phyloP scores from a whole-genome alignment of 2,329 filamentous ascomycete genomes.

The Claviceps humidiphila region DNA sequence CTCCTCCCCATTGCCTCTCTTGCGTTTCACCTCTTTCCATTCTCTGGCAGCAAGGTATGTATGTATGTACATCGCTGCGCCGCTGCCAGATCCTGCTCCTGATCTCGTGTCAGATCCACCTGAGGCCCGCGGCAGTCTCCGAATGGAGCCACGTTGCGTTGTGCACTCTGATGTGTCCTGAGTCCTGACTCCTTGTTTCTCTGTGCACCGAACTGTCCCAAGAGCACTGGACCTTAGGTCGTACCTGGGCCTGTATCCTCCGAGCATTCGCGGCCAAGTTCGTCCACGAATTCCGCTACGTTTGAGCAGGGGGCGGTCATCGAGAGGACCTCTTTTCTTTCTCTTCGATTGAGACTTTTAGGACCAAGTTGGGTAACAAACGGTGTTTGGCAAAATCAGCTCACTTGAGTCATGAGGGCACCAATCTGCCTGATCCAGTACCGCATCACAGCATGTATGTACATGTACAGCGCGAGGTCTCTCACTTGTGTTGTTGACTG shows the following conservation, averaged over 20 bases:
- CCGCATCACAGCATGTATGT: background rate
- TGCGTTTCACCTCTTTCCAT: background rate
- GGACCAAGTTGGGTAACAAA: background rate
- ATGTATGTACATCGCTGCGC: background rate
- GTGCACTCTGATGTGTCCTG: conserved; percentile 1
- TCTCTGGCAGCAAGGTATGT: background rate
- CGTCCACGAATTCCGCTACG: background rate
- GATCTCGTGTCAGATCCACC: conserved; percentile 3
- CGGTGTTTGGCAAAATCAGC: background rate
- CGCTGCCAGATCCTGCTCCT: background rate
- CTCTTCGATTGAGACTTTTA: background rate
- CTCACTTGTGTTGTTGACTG: background rate
- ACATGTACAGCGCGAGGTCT: background rate
- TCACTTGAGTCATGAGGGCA: conserved; percentile 1
- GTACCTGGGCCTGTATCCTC: conserved; percentile 1
- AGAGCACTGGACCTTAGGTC: background rate
- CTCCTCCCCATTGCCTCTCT: background rate
- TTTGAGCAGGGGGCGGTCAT: background rate
- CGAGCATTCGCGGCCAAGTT: background rate
- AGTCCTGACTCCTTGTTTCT: background rate
- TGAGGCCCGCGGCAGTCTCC: conserved; percentile 3
- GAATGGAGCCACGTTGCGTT: conserved; percentile 6
- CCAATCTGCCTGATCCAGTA: background rate
- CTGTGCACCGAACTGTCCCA: background rate
- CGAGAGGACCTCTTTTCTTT: too few relatives aligned